These are phyloP conservation scores for Fusarium sp. DNA, from an alignment of 2,329 filamentous ascomycete species.

Conservation along the genomic window DNA sequence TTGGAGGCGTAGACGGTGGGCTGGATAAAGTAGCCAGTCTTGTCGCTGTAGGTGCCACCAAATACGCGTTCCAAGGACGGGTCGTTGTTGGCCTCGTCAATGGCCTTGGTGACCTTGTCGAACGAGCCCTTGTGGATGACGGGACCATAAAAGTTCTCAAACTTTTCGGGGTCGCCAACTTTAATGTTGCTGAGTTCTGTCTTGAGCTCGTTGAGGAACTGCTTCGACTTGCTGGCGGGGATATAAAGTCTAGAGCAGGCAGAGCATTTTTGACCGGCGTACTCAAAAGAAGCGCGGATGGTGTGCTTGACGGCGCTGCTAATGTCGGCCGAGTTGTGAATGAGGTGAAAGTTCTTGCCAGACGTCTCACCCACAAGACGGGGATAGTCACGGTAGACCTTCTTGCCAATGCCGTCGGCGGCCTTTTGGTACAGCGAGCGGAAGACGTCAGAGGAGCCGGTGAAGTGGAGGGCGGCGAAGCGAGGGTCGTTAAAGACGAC, in stretches of 20 bases:
- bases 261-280: constrained; percentile 91
- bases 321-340: constrained; percentile 83
- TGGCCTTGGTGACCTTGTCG: constrained; percentile 81
- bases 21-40: constrained; percentile 84
- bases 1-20: constrained; percentile 84
- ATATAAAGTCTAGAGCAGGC: constrained; percentile 83
- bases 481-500: constrained; percentile 81
- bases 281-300: constrained; percentile 88
- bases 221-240: constrained; percentile 79
- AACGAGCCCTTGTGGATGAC: constrained; percentile 87
- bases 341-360: constrained; percentile 91
- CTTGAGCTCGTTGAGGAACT: constrained; percentile 79
- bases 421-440: constrained; percentile 88
- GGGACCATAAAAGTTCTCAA: constrained; percentile 85
- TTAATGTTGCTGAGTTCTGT: constrained; percentile 76
- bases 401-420: constrained; percentile 82
- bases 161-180: constrained; percentile 77
- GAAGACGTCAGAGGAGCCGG: constrained; percentile 92
- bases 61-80: constrained; percentile 78
- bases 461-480: constrained; percentile 92
- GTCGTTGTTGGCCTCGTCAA: constrained; percentile 83
- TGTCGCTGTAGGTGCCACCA: constrained; percentile 82
- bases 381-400: constrained; percentile 86
- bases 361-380: constrained; percentile 91
- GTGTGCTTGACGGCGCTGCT: constrained; percentile 85